Evolutionary conservation across 495 filamentous ascomycete species (phyloP).

Genomic region (Penicillium pancosmium): DNA sequence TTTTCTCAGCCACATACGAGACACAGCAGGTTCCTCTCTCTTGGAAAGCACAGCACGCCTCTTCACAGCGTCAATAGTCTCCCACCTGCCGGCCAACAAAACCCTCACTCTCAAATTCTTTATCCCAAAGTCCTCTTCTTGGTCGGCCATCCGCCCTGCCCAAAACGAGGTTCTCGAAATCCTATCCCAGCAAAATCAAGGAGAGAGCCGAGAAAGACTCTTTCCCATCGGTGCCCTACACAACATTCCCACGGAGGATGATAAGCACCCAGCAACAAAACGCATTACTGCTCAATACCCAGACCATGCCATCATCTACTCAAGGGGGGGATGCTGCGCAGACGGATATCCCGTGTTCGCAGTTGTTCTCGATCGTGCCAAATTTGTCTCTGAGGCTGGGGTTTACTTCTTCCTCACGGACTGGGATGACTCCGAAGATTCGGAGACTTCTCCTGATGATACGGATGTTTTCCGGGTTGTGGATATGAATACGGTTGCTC

Average conservation of each 20-base stretch:
- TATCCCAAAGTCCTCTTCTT: slow-evolving; percentile 17
- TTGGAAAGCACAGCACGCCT: slow-evolving; percentile 19
- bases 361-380: slow-evolving; percentile 17
- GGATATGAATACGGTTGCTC: slow-evolving; percentile 12
- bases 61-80: slow-evolving; percentile 16
- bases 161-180: slow-evolving; percentile 11
- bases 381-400: slow-evolving; percentile 20
- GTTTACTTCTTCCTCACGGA: slow-evolving; percentile 25
- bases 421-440: too few species aligned
- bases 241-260: slow-evolving; percentile 3
- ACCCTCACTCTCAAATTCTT: slow-evolving; percentile 19
- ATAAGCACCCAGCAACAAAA: neutral
- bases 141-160: slow-evolving; percentile 19
- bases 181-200: slow-evolving; percentile 9
- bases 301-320: too few species aligned
- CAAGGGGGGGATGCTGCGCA: too few species aligned
- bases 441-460: slow-evolving; percentile 9
- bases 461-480: slow-evolving; percentile 8
- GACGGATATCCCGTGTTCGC: slow-evolving; percentile 15
- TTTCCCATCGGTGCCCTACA: slow-evolving; percentile 19
- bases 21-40: slow-evolving; percentile 8
- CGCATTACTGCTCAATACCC: slow-evolving; percentile 9
- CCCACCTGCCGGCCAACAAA: slow-evolving; percentile 18
- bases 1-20: slow-evolving; percentile 19
- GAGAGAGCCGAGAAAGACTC: slow-evolving; percentile 3